Evolutionary conservation across 75 land plant genomes (phyloP).

Genomic region (Sequoia sempervirens): DNA sequence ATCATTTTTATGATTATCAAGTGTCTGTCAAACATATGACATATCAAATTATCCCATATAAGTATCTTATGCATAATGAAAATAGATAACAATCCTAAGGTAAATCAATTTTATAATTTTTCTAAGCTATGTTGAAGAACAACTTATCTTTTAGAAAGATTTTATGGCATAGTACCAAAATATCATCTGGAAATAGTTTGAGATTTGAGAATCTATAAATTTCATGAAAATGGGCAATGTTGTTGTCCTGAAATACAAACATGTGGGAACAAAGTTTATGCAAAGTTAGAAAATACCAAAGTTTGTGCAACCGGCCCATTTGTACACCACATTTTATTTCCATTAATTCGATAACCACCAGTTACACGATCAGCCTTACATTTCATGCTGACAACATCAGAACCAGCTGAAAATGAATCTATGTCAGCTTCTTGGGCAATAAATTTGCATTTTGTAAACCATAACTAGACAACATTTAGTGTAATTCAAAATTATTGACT

Average conservation of each 20-base stretch:
- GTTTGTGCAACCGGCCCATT: conserved; percentile 96
- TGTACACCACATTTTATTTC: conserved; percentile 99
- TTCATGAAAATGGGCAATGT: not conserved
- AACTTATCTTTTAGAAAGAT: not conserved
- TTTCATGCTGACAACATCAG: conserved; percentile 99
- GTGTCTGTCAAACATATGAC: not conserved
- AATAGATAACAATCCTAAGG: not conserved
- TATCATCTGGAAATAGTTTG: not conserved
- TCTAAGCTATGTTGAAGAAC: not conserved
- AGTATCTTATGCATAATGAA: not conserved
- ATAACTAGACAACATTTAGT: not conserved
- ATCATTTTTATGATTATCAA: not conserved
- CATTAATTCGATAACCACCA: conserved; percentile 90
- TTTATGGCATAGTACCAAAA: not conserved
- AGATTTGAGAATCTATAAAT: not conserved
- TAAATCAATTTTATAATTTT: not conserved
- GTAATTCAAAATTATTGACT: not conserved
- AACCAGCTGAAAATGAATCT: conserved; percentile 70
- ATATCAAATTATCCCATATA: not conserved
- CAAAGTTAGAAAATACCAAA: conserved; percentile 52
- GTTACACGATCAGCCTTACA: conserved; percentile 90
- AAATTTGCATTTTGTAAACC: not conserved
- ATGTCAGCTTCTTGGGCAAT: not conserved
- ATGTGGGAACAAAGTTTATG: not conserved
- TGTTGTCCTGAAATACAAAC: not conserved